Conservation (phyloP, 202 grass and related monocot species). For the Brachypodium distachyon region DNA sequence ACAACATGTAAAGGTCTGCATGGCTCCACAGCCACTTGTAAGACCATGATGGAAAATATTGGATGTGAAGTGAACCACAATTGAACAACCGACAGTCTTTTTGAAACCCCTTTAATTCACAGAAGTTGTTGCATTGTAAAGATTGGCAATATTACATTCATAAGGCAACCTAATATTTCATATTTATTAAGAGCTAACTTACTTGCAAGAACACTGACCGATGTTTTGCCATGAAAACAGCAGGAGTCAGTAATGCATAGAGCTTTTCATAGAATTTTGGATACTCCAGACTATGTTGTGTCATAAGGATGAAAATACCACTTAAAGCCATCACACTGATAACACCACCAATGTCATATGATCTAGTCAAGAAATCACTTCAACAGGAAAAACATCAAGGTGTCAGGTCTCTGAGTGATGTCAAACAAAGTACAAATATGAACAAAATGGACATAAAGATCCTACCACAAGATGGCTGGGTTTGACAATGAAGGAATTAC, state of each 20-base stretch:
- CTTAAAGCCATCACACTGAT: conserved; percentile 96
- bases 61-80: not conserved
- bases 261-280: conserved; percentile 96
- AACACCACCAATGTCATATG: conserved; percentile 96
- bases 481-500: conserved; percentile 91
- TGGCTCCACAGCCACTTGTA: not conserved
- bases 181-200: conserved; percentile 25
- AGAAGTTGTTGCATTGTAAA: not conserved
- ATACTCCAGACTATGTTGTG: conserved; percentile 84
- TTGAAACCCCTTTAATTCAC: not conserved
- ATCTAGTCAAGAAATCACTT: conserved; percentile 98
- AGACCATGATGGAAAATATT: not conserved
- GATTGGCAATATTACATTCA: not conserved
- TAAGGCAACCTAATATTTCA: not conserved
- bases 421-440: conserved; percentile 1
- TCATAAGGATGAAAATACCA: conserved; percentile 96
- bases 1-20: not conserved
- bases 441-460: conserved; percentile 6
- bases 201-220: conserved; percentile 89
- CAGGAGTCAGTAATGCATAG: conserved; percentile 74
- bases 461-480: conserved; percentile 79
- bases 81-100: not conserved
- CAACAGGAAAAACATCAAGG: conserved; percentile 26
- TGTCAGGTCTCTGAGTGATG: conserved; percentile 11
- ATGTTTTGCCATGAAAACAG: conserved; percentile 88